phyloP scores from a whole-genome alignment of 768 basidiomycete species.

The Myochromella boudieri region DNA sequence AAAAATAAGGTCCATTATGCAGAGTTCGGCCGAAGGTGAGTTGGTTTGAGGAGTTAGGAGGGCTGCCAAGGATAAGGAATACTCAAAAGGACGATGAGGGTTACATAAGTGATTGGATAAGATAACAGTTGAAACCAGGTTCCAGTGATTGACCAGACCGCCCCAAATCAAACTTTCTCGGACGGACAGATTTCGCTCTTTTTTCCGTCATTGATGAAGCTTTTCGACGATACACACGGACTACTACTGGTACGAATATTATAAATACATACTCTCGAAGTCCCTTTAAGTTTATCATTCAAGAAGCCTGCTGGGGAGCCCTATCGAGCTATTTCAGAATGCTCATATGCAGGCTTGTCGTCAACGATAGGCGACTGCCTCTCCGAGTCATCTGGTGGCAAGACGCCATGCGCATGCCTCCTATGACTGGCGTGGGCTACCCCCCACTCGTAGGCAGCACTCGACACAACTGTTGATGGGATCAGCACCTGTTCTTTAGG shows the following conservation, averaged over 20 bases:
- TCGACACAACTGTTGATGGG: conserved; percentile 9
- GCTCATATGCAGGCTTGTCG: conserved; percentile 10
- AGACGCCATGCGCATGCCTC: conserved; percentile 7
- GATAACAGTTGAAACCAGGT: too few species aligned
- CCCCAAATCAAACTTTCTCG: too few species aligned
- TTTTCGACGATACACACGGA: too few species aligned
- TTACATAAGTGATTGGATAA: conserved; percentile 23
- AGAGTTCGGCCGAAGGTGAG: too few species aligned
- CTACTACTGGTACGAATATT: too few species aligned
- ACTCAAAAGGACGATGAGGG: conserved; percentile 15
- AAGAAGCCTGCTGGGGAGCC: too few species aligned
- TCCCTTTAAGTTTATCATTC: too few species aligned
- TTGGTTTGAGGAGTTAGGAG: conserved; percentile 19
- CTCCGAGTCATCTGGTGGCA: conserved; percentile 2
- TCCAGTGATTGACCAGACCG: too few species aligned
- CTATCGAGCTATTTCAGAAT: conserved; percentile 5
- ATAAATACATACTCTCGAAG: too few species aligned
- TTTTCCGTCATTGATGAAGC: too few species aligned
- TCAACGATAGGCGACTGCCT: conserved; percentile 4
- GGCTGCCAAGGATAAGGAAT: conserved; percentile 17
- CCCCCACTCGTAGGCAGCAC: conserved; percentile 14
- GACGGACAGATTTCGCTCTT: too few species aligned
- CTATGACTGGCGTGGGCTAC: conserved; percentile 14
- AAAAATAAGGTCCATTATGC: too few species aligned
- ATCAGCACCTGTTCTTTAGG: background rate